Evolutionary conservation across 2,329 filamentous ascomycete genomes (phyloP).

Genomic region (Aspergillus brasiliensis): DNA sequence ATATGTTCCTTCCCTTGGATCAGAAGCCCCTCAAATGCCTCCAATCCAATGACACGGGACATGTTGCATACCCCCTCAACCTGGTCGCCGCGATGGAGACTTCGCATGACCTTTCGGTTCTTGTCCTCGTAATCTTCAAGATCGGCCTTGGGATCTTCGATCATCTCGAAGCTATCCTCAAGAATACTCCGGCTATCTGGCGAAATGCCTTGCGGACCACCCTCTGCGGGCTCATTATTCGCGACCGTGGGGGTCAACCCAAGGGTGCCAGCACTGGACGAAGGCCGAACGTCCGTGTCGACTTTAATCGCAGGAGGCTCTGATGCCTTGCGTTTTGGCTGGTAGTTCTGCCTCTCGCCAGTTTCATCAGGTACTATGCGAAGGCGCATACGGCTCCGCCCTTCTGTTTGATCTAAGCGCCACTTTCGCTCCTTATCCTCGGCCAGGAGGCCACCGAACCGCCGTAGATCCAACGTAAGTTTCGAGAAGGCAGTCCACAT

Average conservation of each 20-base stretch:
- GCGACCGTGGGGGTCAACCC: constrained; percentile 37
- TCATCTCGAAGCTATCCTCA: constrained; percentile 93
- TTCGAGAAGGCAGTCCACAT: constrained; percentile 74
- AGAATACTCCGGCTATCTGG: constrained; percentile 48
- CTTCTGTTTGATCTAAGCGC: constrained; percentile 94
- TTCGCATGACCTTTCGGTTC: constrained; percentile 96
- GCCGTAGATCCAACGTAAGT: constrained; percentile 74
- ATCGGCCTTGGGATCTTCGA: constrained; percentile 87
- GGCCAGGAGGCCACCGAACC: constrained; percentile 80
- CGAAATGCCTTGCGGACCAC: constrained; percentile 33
- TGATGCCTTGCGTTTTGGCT: constrained; percentile 76
- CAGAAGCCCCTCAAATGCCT: constrained; percentile 89
- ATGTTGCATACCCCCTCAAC: constrained; percentile 95
- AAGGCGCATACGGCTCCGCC: constrained; percentile 90
- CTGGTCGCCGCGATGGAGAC: constrained; percentile 83
- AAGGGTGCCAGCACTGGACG: constrained; percentile 47
- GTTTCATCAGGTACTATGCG: constrained; percentile 79
- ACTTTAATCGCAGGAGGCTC: constrained; percentile 51
- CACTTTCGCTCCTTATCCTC: constrained; percentile 69
- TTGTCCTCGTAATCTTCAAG: constrained; percentile 93
- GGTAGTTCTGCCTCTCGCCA: constrained; percentile 70
- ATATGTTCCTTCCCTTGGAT: constrained; percentile 90
- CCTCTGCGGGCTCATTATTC: constrained; percentile 36
- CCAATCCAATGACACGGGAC: constrained; percentile 88
- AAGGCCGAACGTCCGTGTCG: constrained; percentile 46